phyloP scores from a whole-genome alignment of 192 early-diverging fungal species.

The Dimargaris verticillata region DNA sequence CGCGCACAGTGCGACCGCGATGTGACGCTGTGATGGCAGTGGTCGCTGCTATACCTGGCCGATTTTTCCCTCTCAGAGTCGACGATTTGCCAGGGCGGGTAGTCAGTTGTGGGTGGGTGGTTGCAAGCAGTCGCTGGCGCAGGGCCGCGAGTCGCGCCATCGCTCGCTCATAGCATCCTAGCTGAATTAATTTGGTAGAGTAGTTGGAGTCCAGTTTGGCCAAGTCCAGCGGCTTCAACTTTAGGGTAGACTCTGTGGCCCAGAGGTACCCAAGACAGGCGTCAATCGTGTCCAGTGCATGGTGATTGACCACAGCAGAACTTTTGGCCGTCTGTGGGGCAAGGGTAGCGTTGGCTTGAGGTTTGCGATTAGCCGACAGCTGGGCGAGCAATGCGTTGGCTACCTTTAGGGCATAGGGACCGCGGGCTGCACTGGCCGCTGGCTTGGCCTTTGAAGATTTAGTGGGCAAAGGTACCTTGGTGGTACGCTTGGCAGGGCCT shows the following conservation, averaged over 20 bases:
- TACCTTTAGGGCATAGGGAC: constrained; percentile 1
- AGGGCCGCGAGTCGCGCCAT: neutral
- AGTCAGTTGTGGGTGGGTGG: neutral
- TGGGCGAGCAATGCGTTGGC: neutral
- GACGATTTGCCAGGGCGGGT: neutral
- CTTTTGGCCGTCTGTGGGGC: neutral
- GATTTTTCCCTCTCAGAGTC: neutral
- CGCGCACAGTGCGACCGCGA: neutral
- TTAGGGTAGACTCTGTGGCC: neutral
- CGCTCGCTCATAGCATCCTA: neutral
- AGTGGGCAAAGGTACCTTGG: too few species aligned
- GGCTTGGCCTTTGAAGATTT: too few species aligned
- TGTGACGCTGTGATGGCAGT: neutral
- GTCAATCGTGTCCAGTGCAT: neutral
- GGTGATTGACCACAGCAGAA: neutral
- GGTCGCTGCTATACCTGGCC: too few species aligned
- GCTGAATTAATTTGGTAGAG: neutral
- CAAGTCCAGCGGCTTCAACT: neutral
- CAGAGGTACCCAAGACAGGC: neutral
- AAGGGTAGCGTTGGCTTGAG: neutral
- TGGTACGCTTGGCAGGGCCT: too few species aligned
- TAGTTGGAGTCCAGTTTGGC: constrained; percentile 5
- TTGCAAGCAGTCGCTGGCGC: neutral
- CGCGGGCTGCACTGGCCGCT: neutral
- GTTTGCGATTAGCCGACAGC: neutral